phyloP scores from a whole-genome alignment of 2,329 filamentous ascomycete species.

The Alternaria sp. region DNA sequence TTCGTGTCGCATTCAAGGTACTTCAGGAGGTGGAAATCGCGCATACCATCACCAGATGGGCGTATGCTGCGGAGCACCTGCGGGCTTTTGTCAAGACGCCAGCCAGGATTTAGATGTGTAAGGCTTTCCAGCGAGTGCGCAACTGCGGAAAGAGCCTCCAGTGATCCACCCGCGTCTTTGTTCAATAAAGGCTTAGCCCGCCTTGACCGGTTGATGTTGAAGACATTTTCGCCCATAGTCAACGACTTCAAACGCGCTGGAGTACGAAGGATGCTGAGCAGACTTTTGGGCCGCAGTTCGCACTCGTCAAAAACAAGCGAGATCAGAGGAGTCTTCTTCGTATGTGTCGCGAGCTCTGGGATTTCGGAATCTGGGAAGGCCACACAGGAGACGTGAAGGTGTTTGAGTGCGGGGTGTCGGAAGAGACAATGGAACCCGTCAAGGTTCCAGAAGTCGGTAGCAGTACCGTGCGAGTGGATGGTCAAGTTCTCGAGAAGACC shows the following conservation, averaged over 20 bases:
- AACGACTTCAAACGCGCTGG: conserved; percentile 39
- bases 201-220: conserved; percentile 26
- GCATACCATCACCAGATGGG: conserved; percentile 35
- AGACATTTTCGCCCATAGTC: conserved; percentile 44
- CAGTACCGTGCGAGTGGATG: conserved; percentile 43
- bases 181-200: conserved; percentile 23
- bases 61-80: conserved; percentile 22
- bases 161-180: conserved; percentile 16
- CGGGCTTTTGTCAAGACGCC: conserved; percentile 17
- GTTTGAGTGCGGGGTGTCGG: conserved; percentile 41
- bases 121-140: conserved; percentile 42
- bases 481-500: conserved; percentile 38
- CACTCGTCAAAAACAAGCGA: conserved; percentile 47
- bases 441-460: conserved; percentile 42
- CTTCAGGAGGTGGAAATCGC: conserved; percentile 37
- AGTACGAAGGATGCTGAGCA: conserved; percentile 34
- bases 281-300: conserved; percentile 30
- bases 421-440: conserved; percentile 43
- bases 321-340: conserved; percentile 33
- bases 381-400: conserved; percentile 43
- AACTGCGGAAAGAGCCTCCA: conserved; percentile 35
- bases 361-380: conserved; percentile 25
- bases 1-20: conserved; percentile 37
- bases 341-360: conserved; percentile 25
- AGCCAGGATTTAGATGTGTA: conserved; percentile 35